Evolutionary conservation across 345 rosid species (phyloP), one percentile per base, ranked within the genome.

Genomic region (Psidium guajava): DNA sequence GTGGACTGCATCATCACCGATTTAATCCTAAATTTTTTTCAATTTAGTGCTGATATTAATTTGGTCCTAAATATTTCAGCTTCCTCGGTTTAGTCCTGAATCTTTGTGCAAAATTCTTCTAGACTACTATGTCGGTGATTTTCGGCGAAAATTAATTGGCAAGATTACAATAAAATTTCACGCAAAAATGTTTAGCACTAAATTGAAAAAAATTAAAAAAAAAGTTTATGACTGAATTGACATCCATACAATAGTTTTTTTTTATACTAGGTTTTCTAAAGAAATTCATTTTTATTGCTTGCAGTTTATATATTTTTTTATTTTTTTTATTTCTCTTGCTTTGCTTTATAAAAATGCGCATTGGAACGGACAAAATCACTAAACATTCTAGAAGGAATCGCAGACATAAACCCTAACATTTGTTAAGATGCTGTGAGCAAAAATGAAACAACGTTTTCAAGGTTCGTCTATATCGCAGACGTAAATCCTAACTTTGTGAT

Each of bases 91-190:
- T 36, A 69, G 1, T 8, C 42, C 4, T 32, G 8, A 32, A 32
- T 1, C 3, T 64, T 64, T 32, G 2, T 1, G 22, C 3, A 1
- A 36, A 8, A 69, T 69, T 69, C 13, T 69, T 8, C 0, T 36
- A 0, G 1, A 64, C 0, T 16, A 0, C 22, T 2, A 2, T 0
- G 3, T 5, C 1, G 3, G 24, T 0, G 6, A 32, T 32, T 69
- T 32, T 0, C 2, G 1, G 2, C 10, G 2, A 28, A 64, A 69
- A 16, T 32, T 16, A 3, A 36, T 18, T 11, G 4, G 10, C 9
- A 69, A 14, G 3, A 69, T 3, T 32, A 69, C 2, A 69, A 32
- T 8, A 9, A 0, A 8, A 69, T 69, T 36, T 36, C 11, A 2
- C 2, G 2, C 0, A 69, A 36, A 2, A 8, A 2, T 50, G 1